Percentiles rank a stretch among this genome's conserved stretches.
Evolutionary conservation across 306 rosid genomes (phyloP).

Genomic region (Myrica gale): DNA sequence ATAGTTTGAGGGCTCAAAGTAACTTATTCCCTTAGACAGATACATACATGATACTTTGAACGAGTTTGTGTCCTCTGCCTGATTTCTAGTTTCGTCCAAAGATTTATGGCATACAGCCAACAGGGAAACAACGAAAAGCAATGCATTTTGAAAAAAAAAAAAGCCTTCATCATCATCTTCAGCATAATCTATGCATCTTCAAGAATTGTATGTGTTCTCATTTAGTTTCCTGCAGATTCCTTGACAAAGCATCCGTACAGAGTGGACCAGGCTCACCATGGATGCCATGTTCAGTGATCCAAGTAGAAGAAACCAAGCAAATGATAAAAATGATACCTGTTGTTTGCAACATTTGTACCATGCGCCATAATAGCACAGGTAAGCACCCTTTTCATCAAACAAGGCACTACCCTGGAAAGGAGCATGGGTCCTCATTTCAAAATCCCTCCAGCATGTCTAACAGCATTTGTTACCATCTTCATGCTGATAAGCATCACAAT

Average conservation of each 20-base stretch:
- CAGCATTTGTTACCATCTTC: conserved; percentile 51
- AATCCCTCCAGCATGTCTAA: conserved; percentile 60
- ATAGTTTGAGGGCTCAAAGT: neutral
- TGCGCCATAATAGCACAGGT: conserved; percentile 44
- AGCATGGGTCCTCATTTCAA: conserved; percentile 57
- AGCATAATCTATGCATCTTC: neutral
- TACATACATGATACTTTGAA: too few species aligned
- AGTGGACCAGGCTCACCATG: conserved; percentile 45
- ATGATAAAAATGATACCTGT: conserved; percentile 68
- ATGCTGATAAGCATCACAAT: conserved; percentile 55
- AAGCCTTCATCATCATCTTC: neutral
- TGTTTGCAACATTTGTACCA: conserved; percentile 58
- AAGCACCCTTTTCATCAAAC: conserved; percentile 56
- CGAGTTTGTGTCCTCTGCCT: neutral
- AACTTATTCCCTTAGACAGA: neutral
- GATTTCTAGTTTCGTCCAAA: neutral
- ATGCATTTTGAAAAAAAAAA: neutral
- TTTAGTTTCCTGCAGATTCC: conserved; percentile 49
- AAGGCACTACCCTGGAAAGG: conserved; percentile 62
- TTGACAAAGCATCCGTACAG: conserved; percentile 63
- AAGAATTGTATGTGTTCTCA: neutral
- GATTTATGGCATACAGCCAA: neutral
- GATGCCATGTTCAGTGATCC: conserved; percentile 70
- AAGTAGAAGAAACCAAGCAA: conserved; percentile 90
- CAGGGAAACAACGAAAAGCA: neutral